These are phyloP conservation scores for Dalbergia cochinchinensis DNA, from an alignment of 306 rosid species.

Conservation along the genomic window DNA sequence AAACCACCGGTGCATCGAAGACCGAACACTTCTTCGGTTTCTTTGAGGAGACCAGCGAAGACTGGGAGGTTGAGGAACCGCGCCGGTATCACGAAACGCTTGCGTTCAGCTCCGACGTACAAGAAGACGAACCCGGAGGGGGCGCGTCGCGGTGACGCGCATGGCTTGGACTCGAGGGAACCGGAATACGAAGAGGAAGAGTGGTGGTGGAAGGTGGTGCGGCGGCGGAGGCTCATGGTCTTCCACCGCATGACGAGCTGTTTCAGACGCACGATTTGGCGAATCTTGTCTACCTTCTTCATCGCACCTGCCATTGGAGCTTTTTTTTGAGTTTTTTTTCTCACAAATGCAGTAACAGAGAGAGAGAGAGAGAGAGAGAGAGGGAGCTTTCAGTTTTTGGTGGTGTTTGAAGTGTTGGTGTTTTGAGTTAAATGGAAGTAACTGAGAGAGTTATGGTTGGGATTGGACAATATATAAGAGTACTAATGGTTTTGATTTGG, in stretches of 20 bases:
- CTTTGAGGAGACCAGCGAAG: slow-evolving; percentile 37
- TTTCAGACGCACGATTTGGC: slow-evolving; percentile 59
- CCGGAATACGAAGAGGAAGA: neutral
- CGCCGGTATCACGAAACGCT: slow-evolving; percentile 49
- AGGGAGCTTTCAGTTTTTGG: too few relatives aligned
- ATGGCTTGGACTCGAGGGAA: neutral
- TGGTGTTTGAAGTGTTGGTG: neutral
- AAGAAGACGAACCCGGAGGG: slow-evolving; percentile 44
- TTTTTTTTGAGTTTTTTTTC: too few relatives aligned
- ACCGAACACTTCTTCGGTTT: slow-evolving; percentile 50
- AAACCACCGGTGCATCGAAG: slow-evolving; percentile 32
- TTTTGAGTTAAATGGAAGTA: slow-evolving; percentile 11
- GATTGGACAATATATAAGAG: neutral
- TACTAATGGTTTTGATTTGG: neutral
- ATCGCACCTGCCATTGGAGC: slow-evolving; percentile 48
- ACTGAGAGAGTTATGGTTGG: neutral
- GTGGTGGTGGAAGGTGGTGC: neutral
- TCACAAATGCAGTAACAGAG: neutral
- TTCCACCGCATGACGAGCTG: slow-evolving; percentile 50
- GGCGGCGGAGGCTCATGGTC: slow-evolving; percentile 31
- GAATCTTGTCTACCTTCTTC: slow-evolving; percentile 58
- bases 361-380: too few relatives aligned
- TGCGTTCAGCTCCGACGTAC: slow-evolving; percentile 42
- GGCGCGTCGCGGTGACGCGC: neutral
- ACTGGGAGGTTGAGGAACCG: slow-evolving; percentile 55